Evolutionary conservation across 1,284 basidiomycete species (phyloP).

Genomic region (Microbotryum saponariae): DNA sequence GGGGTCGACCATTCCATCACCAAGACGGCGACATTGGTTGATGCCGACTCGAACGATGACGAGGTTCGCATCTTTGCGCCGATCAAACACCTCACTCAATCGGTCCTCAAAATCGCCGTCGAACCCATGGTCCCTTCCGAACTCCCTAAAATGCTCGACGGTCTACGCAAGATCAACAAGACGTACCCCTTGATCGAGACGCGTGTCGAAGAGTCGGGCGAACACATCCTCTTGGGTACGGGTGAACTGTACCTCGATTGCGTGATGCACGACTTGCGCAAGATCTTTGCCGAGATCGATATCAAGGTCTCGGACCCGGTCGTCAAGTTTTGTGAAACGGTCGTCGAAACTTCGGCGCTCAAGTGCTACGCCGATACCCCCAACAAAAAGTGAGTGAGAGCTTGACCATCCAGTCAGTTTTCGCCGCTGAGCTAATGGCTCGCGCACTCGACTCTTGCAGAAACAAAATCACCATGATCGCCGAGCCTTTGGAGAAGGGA

Average conservation of each 20-base stretch:
- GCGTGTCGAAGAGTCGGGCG: constrained; percentile 96
- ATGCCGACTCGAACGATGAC: constrained; percentile 49
- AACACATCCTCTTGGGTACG: constrained; percentile 93
- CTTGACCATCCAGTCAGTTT: constrained; percentile 4
- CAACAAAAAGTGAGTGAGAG: constrained; percentile 75
- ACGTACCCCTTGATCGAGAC: constrained; percentile 89
- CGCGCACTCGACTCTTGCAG: constrained; percentile 44
- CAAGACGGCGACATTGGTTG: constrained; percentile 84
- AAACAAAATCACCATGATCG: constrained; percentile 96
- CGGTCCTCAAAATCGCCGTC: constrained; percentile 96
- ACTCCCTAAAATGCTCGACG: constrained; percentile 96
- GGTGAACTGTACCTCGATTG: constrained; percentile 96
- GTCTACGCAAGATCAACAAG: constrained; percentile 93
- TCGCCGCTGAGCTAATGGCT: constrained; percentile 1
- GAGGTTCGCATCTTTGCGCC: constrained; percentile 91
- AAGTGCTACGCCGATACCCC: constrained; percentile 99
- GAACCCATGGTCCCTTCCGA: constrained; percentile 97
- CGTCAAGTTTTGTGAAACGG: constrained; percentile 96
- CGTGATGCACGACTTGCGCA: constrained; percentile 89
- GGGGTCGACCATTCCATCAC: constrained; percentile 91
- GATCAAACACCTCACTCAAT: constrained; percentile 90
- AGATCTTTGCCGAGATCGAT: constrained; percentile 93
- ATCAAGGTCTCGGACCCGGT: constrained; percentile 99
- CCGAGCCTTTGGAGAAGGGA: constrained; percentile 86
- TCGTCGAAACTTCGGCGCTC: constrained; percentile 91